Percentiles rank a stretch among this genome's conserved stretches.
Evolutionary conservation across 2,329 filamentous ascomycete species (phyloP).

Genomic region (Colletotrichum liriopes): DNA sequence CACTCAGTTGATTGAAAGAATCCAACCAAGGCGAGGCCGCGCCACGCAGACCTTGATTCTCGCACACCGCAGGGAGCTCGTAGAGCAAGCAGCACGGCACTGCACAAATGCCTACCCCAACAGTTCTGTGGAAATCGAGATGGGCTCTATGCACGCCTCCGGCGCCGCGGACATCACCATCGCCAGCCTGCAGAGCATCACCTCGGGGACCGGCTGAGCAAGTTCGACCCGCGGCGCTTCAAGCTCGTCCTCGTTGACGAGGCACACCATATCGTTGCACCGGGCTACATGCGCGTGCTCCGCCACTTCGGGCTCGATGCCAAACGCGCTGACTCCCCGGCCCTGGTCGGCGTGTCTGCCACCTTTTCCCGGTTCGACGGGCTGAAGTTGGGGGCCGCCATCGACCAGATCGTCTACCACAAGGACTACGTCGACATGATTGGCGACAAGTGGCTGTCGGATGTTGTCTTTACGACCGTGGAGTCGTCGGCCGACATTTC

Average conservation of each 20-base stretch:
- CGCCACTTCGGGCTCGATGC: conserved; percentile 80
- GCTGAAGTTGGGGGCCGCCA: conserved; percentile 83
- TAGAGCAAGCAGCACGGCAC: conserved; percentile 93
- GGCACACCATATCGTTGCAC: conserved; percentile 94
- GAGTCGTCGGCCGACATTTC: conserved; percentile 86
- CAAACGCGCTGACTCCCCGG: conserved; percentile 63
- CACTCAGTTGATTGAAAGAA: conserved; percentile 90
- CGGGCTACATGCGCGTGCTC: conserved; percentile 82
- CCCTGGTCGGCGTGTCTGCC: conserved; percentile 91
- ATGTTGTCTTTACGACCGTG: conserved; percentile 96
- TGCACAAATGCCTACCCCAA: conserved; percentile 85
- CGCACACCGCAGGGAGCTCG: conserved; percentile 91
- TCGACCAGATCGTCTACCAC: conserved; percentile 97
- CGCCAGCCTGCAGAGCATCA: conserved; percentile 89
- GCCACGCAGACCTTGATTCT: conserved; percentile 89
- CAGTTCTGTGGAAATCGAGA: conserved; percentile 90
- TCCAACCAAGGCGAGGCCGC: conserved; percentile 68
- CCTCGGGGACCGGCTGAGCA: conserved; percentile 81
- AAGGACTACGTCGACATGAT: conserved; percentile 81
- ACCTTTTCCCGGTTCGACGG: conserved; percentile 86
- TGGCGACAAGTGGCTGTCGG: conserved; percentile 90
- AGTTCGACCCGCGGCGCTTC: conserved; percentile 85
- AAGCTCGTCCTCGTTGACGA: conserved; percentile 97
- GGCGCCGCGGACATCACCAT: conserved; percentile 93
- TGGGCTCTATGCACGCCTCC: conserved; percentile 83